Evolutionary conservation across 2,329 filamentous ascomycete species (phyloP).

Genomic region (Clonostachys byssicola): DNA sequence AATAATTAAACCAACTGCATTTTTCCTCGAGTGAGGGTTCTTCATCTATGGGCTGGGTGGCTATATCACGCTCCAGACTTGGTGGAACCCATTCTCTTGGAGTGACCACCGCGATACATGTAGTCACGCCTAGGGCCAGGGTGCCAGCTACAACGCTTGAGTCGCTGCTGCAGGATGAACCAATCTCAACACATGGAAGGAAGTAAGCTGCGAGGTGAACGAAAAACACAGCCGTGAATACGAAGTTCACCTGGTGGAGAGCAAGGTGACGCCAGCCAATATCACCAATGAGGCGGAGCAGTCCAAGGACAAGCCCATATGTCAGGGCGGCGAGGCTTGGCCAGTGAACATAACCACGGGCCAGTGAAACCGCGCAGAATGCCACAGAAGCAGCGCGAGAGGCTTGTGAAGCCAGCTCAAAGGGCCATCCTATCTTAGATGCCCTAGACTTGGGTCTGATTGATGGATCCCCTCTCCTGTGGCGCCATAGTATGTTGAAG

Average conservation of each 20-base stretch:
- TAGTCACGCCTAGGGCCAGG: constrained; percentile 26
- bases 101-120: constrained; percentile 35
- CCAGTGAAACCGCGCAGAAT: constrained; percentile 29
- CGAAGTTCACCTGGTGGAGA: constrained; percentile 44
- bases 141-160: constrained; percentile 25
- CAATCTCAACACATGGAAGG: constrained; percentile 36
- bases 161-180: constrained; percentile 19
- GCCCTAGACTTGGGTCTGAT: constrained; percentile 14
- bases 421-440: constrained; percentile 31
- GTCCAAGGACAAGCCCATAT: constrained; percentile 38
- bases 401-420: constrained; percentile 37
- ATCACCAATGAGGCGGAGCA: constrained; percentile 31
- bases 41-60: constrained; percentile 18
- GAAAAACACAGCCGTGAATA: constrained; percentile 27
- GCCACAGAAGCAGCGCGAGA: constrained; percentile 30
- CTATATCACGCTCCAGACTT: constrained; percentile 27
- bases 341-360: constrained; percentile 23
- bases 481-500: too few relatives aligned
- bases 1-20: constrained; percentile 48
- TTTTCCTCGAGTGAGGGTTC: constrained; percentile 46
- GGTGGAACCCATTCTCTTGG: constrained; percentile 47
- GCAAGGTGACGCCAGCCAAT: constrained; percentile 38
- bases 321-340: constrained; percentile 26
- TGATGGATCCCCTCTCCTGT: too few relatives aligned
- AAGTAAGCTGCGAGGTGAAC: constrained; percentile 28